Percentiles rank a stretch among this genome's conserved stretches.
Evolutionary conservation across 371 early-diverging fungal genomes (phyloP).

Genomic region (Neoconidiobolus thromboides): DNA sequence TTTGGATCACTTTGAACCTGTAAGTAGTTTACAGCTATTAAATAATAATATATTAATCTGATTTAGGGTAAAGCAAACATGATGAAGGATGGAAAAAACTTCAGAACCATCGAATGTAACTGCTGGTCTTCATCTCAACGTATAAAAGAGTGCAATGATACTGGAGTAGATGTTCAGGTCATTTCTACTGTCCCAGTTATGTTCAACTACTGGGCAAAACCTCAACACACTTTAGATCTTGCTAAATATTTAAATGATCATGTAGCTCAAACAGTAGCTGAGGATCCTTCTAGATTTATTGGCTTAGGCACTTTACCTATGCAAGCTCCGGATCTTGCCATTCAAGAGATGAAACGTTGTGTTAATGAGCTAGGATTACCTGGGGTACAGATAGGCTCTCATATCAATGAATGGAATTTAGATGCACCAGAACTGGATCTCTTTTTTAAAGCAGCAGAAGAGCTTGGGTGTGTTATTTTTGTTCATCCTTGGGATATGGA

Average conservation of each 20-base stretch:
- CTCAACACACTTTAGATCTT: slow-evolving; percentile 28
- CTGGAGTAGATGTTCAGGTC: slow-evolving; percentile 40
- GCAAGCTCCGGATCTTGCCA: slow-evolving; percentile 46
- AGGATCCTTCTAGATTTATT: slow-evolving; percentile 39
- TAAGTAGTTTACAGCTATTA: slow-evolving; percentile 7
- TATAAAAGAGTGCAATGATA: slow-evolving; percentile 23
- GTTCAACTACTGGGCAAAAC: slow-evolving; percentile 43
- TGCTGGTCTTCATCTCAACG: slow-evolving; percentile 43
- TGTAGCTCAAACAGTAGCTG: slow-evolving; percentile 39
- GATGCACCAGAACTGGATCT: slow-evolving; percentile 47
- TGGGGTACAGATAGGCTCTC: slow-evolving; percentile 53
- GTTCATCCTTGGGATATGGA: slow-evolving; percentile 61
- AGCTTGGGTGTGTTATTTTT: slow-evolving; percentile 37
- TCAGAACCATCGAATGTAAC: slow-evolving; percentile 43
- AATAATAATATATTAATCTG: not conserved
- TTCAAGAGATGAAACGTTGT: slow-evolving; percentile 40
- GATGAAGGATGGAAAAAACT: slow-evolving; percentile 47
- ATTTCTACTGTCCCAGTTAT: slow-evolving; percentile 45
- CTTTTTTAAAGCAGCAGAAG: slow-evolving; percentile 44
- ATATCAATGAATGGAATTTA: slow-evolving; percentile 50
- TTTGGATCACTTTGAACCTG: slow-evolving; percentile 21
- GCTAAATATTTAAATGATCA: slow-evolving; percentile 43
- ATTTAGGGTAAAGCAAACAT: slow-evolving; percentile 35
- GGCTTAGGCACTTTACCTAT: slow-evolving; percentile 52
- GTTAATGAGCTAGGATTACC: slow-evolving; percentile 37